Base-by-base conservation (phyloP, 148 eudicot species). In the Camellia lanceoleosa region DNA sequence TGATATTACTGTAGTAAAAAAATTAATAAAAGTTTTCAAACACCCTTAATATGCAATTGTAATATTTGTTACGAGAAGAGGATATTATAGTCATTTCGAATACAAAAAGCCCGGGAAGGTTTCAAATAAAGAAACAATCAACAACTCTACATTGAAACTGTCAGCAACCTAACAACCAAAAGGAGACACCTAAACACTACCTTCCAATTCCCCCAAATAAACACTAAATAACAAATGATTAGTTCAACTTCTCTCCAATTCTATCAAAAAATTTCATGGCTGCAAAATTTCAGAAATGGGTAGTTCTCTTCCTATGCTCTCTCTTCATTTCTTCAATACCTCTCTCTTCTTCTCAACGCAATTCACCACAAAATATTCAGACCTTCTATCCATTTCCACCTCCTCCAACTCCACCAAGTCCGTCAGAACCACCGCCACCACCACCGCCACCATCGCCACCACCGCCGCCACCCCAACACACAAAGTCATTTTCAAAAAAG, bases 321-420 rank as follows among this genome's bases (percentile, higher is more conserved):
- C 44, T 87, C 38, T 71, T 85, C 67, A 43, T 80, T 74, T 87
- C 83, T 23, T 30, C 74, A 5, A 68, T 87, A 15, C 75, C 82
- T 75, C 76, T 66, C 13, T 83, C 82, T 64, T 82, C 66, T 9
- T 88, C 83, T 56, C 86, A 82, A 82, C 84, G 89, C 2, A 58
- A 44, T 67, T 73, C 78, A 30, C 82, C 89, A 54, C 95, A 84
- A 60, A 93, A 93, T 56, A 87, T 93, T 64, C 85, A 93, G 82
- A 82, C 86, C 2, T 83, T 86, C 79, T 94, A 78, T 44, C 89
- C 92, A 66, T 71, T 65, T 58, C 56, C 65, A 2, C 79, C 78
- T 23, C 80, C 88, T 0, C 76, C 85, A 16, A 54, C 79, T n/a
- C 62, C 83, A 59, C 7, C 80, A 3, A 75, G 43, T 4, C 60